Base-by-base conservation (phyloP, 768 basidiomycete species). In the Hericium rajendrae region DNA sequence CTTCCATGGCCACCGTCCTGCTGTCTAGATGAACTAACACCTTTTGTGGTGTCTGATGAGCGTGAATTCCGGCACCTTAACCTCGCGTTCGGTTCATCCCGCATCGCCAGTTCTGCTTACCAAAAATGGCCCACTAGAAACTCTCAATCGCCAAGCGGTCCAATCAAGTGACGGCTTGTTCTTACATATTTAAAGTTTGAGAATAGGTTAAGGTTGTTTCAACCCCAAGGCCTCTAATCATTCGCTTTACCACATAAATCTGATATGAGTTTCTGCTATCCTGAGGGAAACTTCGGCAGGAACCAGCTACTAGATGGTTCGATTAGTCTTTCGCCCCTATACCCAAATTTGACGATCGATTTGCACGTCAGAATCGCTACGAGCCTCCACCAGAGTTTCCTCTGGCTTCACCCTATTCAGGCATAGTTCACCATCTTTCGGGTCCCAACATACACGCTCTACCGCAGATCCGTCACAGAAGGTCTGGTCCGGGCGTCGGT, bases 321-420 rank as follows among this genome's bases (percentile, higher is more conserved):
- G 85, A 90, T 89, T 88, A 86, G 87, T 89, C 88, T 89, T 89
- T 89, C 84, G 83, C 86, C 88, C 87, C 87, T 88, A 89, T 88
- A 88, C 86, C 85, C 86, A 88, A 86, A 85, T 89, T 86, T 77
- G 84, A 88, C 86, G 83, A 89, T 88, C 84, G 86, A 89, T 89
- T 89, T 90, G 88, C 88, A 89, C 84, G 85, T 88, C 88, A 90
- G 88, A 88, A 90, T 85, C 83, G 86, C 88, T 89, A 86, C 84
- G 83, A 86, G 84, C 87, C 85, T 88, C 86, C 86, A 89, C 85
- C 87, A 88, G 86, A 86, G 88, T 90, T 89, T 89, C 86, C 88
- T 86, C 86, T 89, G 87, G 86, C 87, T 88, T 87, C 83, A 78
- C 85, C 85, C 84, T 87, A 84, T 82, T 84, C 85, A 86, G 77